Conservation (phyloP, 2,329 filamentous ascomycete genomes). For the Rasamsonia emersonii region DNA sequence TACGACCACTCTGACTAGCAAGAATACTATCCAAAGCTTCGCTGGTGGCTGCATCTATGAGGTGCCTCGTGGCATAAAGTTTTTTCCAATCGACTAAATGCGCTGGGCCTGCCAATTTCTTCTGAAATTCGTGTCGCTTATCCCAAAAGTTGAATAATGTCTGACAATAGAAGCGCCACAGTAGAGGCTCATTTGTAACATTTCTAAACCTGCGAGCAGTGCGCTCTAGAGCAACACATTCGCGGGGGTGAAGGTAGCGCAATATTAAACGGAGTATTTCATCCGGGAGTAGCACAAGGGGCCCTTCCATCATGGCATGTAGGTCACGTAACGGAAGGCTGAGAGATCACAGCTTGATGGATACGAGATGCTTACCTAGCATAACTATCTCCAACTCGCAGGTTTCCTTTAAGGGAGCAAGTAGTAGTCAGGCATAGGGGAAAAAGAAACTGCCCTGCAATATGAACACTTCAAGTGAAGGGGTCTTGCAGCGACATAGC, state of each 20-base stretch:
- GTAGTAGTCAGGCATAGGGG: too few relatives aligned
- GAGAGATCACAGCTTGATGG: too few relatives aligned
- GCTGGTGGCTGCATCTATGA: constrained; percentile 45
- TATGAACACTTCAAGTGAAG: too few relatives aligned
- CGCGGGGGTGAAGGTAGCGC: constrained; percentile 47
- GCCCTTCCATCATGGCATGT: constrained; percentile 26
- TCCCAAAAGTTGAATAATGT: constrained; percentile 68
- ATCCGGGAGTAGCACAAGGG: constrained; percentile 53
- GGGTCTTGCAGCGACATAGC: too few relatives aligned
- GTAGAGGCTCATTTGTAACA: constrained; percentile 60
- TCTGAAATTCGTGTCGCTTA: constrained; percentile 49
- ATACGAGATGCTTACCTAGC: too few relatives aligned
- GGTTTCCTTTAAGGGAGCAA: too few relatives aligned
- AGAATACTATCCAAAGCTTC: constrained; percentile 60
- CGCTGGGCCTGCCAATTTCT: constrained; percentile 47
- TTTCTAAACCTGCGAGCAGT: constrained; percentile 57
- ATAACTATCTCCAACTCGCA: too few relatives aligned
- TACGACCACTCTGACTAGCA: constrained; percentile 58
- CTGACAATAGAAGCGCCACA: constrained; percentile 73
- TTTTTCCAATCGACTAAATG: constrained; percentile 64
- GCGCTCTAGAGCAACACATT: constrained; percentile 46
- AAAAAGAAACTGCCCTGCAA: too few relatives aligned
- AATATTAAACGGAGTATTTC: constrained; percentile 80
- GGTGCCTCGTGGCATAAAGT: constrained; percentile 52
- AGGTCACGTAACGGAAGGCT: too few relatives aligned